phyloP scores from a whole-genome alignment of 345 rosid genomes.

The Gossypium anomalum region DNA sequence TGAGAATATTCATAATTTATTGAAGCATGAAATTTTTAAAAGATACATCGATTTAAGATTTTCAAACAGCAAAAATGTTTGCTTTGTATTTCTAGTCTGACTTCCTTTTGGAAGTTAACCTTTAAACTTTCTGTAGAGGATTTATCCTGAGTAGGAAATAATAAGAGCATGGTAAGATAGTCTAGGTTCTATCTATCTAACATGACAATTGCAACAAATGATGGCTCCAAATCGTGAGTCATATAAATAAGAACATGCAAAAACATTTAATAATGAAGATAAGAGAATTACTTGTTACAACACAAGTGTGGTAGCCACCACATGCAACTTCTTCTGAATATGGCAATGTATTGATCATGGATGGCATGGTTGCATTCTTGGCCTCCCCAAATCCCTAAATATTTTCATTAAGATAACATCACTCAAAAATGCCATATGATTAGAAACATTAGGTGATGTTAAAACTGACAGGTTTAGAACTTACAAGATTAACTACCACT shows the following conservation, averaged over 20 bases:
- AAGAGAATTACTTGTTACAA: conserved; percentile 59
- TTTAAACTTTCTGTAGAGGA: background rate
- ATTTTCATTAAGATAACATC: conserved; percentile 15
- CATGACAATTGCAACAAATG: background rate
- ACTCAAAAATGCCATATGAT: conserved; percentile 3
- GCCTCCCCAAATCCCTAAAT: conserved; percentile 53
- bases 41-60: background rate
- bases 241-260: background rate
- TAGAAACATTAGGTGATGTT: conserved; percentile 10
- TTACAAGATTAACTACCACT: conserved; percentile 47
- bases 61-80: background rate
- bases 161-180: background rate
- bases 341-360: conserved; percentile 52
- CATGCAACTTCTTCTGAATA: conserved; percentile 73
- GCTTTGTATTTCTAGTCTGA: background rate
- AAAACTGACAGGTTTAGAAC: conserved; percentile 15
- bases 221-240: background rate
- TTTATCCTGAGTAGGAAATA: background rate
- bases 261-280: background rate
- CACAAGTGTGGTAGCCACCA: conserved; percentile 94
- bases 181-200: background rate
- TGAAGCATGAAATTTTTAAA: background rate
- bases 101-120: background rate
- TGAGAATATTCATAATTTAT: background rate
- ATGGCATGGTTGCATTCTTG: conserved; percentile 50